These are phyloP conservation scores for Brachypodium distachyon DNA, from an alignment of 202 grass and related monocot species.

Conservation along the genomic window DNA sequence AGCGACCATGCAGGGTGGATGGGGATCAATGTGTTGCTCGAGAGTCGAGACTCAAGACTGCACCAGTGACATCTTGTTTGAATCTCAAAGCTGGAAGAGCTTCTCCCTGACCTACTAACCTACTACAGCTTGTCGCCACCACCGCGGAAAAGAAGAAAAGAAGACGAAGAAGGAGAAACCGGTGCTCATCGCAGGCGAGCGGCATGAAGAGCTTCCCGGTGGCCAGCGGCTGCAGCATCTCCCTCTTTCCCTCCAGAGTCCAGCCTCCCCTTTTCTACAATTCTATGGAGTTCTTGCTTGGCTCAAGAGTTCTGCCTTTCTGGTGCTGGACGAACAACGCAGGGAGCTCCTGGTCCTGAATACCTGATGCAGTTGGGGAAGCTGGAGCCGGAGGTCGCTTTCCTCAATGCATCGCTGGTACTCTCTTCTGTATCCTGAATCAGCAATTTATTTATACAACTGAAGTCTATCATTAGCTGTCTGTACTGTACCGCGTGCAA, in stretches of 20 bases:
- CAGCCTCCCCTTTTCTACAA: too few relatives aligned
- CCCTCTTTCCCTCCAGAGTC: conserved; percentile 15
- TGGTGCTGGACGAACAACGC: neutral
- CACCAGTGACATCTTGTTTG: too few relatives aligned
- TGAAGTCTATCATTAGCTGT: too few relatives aligned
- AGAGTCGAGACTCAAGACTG: too few relatives aligned
- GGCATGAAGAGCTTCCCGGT: conserved; percentile 57
- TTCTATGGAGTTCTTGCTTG: neutral
- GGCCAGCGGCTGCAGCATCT: conserved; percentile 20
- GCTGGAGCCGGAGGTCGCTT: conserved; percentile 70
- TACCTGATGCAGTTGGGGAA: conserved; percentile 79
- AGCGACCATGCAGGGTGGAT: too few relatives aligned
- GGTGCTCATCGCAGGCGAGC: neutral
- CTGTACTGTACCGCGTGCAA: too few relatives aligned
- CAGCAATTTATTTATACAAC: too few relatives aligned
- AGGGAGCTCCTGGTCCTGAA: conserved; percentile 83
- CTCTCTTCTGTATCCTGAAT: neutral
- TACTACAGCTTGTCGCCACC: neutral
- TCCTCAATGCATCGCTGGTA: conserved; percentile 83
- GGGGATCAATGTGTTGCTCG: too few relatives aligned
- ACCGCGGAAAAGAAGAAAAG: too few relatives aligned
- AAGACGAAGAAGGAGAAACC: neutral
- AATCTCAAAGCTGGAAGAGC: too few relatives aligned
- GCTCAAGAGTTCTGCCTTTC: neutral
- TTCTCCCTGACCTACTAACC: too few relatives aligned